Conservation (phyloP, 805 yeast species). For the Sugiyamaella chiloensis region DNA sequence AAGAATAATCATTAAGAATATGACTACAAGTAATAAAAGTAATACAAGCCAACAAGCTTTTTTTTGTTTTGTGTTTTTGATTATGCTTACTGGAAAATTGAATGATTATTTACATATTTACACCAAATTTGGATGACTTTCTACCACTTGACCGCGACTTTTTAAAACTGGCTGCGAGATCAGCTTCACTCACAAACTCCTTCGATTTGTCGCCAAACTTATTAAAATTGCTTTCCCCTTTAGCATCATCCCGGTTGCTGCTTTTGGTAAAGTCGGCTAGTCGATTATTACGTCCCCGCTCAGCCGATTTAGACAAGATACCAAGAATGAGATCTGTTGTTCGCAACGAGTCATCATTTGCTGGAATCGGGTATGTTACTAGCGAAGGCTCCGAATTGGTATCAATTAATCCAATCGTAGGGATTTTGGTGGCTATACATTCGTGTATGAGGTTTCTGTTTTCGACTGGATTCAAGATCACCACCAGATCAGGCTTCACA, state of each 20-base stretch:
- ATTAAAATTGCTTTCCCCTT: slow-evolving; percentile 2
- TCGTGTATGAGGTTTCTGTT: slow-evolving; percentile 77
- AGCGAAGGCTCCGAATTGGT: slow-evolving; percentile 88
- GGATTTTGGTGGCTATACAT: slow-evolving; percentile 77
- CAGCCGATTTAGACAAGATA: slow-evolving; percentile 80
- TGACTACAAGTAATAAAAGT: too few species aligned
- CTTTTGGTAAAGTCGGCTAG: slow-evolving; percentile 35
- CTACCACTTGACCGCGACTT: not conserved
- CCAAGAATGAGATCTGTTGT: slow-evolving; percentile 78
- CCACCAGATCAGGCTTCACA: slow-evolving; percentile 84
- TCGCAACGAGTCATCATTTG: slow-evolving; percentile 88
- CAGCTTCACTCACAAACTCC: slow-evolving; percentile 3
- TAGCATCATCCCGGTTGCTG: slow-evolving; percentile 31
- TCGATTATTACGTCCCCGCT: slow-evolving; percentile 65
- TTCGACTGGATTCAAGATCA: slow-evolving; percentile 83
- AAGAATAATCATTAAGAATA: too few species aligned
- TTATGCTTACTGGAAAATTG: too few species aligned
- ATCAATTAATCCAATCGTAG: slow-evolving; percentile 91
- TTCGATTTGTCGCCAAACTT: not conserved
- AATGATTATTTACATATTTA: slow-evolving; percentile 3
- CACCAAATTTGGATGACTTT: not conserved
- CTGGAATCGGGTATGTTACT: slow-evolving; percentile 93
- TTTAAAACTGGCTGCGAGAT: not conserved
- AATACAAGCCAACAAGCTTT: too few species aligned
- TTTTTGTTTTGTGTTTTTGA: too few species aligned